A percentile compares a stretch with the other conserved stretches of the same genome.
Conservation (phyloP, 208 protist genomes). For the Perkinsela sp. region DNA sequence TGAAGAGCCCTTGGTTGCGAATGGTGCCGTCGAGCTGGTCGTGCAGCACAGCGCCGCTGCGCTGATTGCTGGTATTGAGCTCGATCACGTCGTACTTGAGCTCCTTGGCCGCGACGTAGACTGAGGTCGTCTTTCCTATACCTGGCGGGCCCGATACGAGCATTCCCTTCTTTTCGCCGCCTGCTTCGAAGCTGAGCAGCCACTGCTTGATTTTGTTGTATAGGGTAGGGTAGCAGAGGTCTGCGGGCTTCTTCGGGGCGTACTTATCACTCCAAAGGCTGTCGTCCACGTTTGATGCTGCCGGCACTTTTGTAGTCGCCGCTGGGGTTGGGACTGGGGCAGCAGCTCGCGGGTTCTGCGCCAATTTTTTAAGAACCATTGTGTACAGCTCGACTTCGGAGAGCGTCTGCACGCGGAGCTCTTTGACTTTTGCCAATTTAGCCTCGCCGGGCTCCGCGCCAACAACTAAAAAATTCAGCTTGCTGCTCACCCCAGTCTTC, state of each 20-base stretch:
- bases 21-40: constrained; percentile 35
- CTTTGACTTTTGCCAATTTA: constrained; percentile 14
- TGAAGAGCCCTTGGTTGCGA: constrained; percentile 17
- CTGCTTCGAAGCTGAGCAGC: constrained; percentile 49
- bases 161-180: constrained; percentile 14
- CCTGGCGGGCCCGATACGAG: constrained; percentile 83
- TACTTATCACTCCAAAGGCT: constrained; percentile 91
- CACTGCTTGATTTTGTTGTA: constrained; percentile 63
- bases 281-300: constrained; percentile 2
- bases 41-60: constrained; percentile 67
- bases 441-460: constrained; percentile 16
- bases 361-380: constrained; percentile 6
- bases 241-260: constrained; percentile 33
- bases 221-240: constrained; percentile 68
- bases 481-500: constrained; percentile 11
- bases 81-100: constrained; percentile 75
- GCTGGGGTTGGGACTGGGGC: background rate
- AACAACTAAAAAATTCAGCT: constrained; percentile 15
- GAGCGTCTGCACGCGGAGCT: constrained; percentile 8
- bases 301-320: background rate
- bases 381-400: constrained; percentile 7
- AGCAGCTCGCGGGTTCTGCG: background rate
- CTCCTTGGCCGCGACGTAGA: constrained; percentile 53
- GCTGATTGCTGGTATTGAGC: constrained; percentile 93
- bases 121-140: constrained; percentile 93